Conservation (phyloP, 495 filamentous ascomycete species). For the Penicillium mononematosum region DNA sequence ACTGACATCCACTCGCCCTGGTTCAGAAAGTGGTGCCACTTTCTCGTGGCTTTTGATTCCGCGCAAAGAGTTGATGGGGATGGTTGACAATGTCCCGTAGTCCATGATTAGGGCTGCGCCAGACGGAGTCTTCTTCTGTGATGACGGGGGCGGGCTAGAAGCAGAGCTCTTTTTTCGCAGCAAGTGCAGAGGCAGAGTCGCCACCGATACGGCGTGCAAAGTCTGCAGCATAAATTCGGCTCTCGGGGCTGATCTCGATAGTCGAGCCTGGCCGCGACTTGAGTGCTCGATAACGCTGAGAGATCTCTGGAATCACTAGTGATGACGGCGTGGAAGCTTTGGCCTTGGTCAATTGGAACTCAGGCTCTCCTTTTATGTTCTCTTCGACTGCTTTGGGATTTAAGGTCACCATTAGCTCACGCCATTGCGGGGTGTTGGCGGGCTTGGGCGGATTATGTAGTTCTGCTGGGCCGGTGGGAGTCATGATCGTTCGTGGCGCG, state of each 20-base stretch:
- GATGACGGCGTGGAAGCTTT: slow-evolving; percentile 75
- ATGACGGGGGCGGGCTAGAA: slow-evolving; percentile 14
- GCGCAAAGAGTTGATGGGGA: slow-evolving; percentile 83
- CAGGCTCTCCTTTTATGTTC: slow-evolving; percentile 50
- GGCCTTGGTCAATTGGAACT: slow-evolving; percentile 81
- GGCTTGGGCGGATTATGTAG: slow-evolving; percentile 44
- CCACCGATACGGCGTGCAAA: slow-evolving; percentile 83
- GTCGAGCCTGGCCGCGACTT: slow-evolving; percentile 59
- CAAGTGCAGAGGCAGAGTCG: slow-evolving; percentile 38
- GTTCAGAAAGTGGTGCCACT: slow-evolving; percentile 71
- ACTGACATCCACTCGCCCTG: slow-evolving; percentile 80
- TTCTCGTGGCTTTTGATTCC: slow-evolving; percentile 74
- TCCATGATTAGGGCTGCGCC: slow-evolving; percentile 92
- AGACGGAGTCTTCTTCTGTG: slow-evolving; percentile 57
- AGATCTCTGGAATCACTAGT: slow-evolving; percentile 80
- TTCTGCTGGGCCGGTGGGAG: slow-evolving; percentile 44
- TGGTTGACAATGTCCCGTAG: slow-evolving; percentile 76
- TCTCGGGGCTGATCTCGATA: slow-evolving; percentile 89
- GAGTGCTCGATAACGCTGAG: slow-evolving; percentile 73
- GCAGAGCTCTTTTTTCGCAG: slow-evolving; percentile 26
- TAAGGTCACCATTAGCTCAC: slow-evolving; percentile 78
- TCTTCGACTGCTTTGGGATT: slow-evolving; percentile 55
- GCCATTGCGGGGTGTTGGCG: slow-evolving; percentile 68
- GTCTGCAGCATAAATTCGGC: slow-evolving; percentile 70
- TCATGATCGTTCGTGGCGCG: slow-evolving; percentile 43